Conservation (phyloP, 495 filamentous ascomycete genomes). For the Penicillium daleae region DNA sequence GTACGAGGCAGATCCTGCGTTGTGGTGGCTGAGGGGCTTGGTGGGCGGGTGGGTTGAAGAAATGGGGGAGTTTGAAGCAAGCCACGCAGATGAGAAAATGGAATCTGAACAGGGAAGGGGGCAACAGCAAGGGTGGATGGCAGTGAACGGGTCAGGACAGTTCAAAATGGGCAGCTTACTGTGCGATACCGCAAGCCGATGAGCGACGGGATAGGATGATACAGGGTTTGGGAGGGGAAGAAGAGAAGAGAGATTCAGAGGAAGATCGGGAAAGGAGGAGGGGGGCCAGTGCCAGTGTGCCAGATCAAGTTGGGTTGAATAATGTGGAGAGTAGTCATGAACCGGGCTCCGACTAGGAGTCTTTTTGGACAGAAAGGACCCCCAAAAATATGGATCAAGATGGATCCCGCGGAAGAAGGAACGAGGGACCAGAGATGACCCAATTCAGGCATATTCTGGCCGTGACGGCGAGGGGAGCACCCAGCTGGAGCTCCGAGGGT, state of each 20-base stretch:
- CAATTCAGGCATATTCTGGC: constrained; percentile 25
- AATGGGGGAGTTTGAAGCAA: not conserved
- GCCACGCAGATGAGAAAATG: not conserved
- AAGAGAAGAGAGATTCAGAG: constrained; percentile 1
- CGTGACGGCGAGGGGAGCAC: constrained; percentile 18
- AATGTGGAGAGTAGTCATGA: not conserved
- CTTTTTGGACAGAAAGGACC: not conserved
- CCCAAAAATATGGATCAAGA: not conserved
- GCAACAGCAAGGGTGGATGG: too few species aligned
- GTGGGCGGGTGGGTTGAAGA: constrained; percentile 1
- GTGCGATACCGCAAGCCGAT: constrained; percentile 16
- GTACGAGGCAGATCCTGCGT: not conserved
- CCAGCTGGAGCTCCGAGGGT: constrained; percentile 12
- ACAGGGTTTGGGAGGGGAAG: constrained; percentile 6
- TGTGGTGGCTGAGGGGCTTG: constrained; percentile 3
- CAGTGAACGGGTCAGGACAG: not conserved
- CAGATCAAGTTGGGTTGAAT: not conserved
- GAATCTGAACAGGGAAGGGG: not conserved
- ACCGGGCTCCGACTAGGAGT: not conserved
- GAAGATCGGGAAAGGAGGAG: constrained; percentile 7
- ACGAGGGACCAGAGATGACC: not conserved
- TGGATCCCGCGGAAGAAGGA: not conserved
- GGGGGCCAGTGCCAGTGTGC: constrained; percentile 2
- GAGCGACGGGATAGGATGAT: not conserved
- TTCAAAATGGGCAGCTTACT: constrained; percentile 13